Evolutionary conservation across 805 yeast species (phyloP).

Genomic region (Phaffomyces opuntiae): DNA sequence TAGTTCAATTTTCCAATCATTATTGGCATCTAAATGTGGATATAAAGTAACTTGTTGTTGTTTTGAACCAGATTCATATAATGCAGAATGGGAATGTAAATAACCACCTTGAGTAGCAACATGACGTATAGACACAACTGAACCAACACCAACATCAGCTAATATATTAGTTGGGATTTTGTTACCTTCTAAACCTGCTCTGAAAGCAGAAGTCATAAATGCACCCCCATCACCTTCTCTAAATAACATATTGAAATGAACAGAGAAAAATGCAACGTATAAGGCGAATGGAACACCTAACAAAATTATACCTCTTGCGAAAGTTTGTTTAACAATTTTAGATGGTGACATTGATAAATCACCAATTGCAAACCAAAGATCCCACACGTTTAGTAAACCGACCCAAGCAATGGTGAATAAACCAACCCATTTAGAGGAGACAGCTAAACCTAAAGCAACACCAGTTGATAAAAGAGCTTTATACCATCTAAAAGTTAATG

Average conservation of each 20-base stretch:
- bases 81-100: constrained; percentile 70
- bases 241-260: constrained; percentile 53
- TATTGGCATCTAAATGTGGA: constrained; percentile 71
- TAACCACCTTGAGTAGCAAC: constrained; percentile 70
- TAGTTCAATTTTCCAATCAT: constrained; percentile 65
- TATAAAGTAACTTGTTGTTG: constrained; percentile 80
- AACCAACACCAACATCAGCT: constrained; percentile 70
- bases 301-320: constrained; percentile 44
- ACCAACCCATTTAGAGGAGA: constrained; percentile 81
- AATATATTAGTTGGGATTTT: constrained; percentile 49
- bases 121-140: constrained; percentile 61
- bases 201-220: constrained; percentile 67
- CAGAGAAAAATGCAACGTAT: constrained; percentile 50
- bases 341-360: constrained; percentile 48
- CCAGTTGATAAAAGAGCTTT: constrained; percentile 59
- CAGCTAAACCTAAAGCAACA: constrained; percentile 63
- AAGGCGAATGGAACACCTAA: constrained; percentile 52
- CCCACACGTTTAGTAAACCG: constrained; percentile 53
- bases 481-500: constrained; percentile 53
- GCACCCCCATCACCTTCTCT: constrained; percentile 68
- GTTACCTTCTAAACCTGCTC: constrained; percentile 54
- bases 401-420: constrained; percentile 75
- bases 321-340: constrained; percentile 39
- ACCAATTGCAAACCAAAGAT: constrained; percentile 67
- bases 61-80: constrained; percentile 71